Evolutionary conservation across 2,329 filamentous ascomycete species (phyloP), one percentile per base, ranked within the genome.

Genomic region (Onygena corvina): DNA sequence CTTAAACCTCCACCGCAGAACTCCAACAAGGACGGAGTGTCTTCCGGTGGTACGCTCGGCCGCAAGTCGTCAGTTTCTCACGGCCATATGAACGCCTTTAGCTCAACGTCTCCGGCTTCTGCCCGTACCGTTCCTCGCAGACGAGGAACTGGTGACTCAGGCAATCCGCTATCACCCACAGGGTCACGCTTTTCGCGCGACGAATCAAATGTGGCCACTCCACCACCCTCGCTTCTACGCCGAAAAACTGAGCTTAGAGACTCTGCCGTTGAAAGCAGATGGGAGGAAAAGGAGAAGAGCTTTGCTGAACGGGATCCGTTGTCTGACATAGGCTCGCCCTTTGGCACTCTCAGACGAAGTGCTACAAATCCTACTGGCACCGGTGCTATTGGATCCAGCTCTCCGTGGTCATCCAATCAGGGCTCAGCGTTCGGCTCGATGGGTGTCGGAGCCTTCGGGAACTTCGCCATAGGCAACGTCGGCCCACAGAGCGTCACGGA

Each of bases 41-140:
- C 50, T 46, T 46, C 60, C n/a, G 55, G 58, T 27, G 74, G 66
- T 52, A 75, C 64, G 64, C 76, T 64, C 65, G 76, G 67, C 64
- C 84, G 90, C 50, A 95, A 94, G 69, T 74, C 81, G 12, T 95
- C 89, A 0, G 67, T 94, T 45, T 92, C 89, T 16, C 71, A 73
- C 52, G 79, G 76, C 46, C 76, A 75, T 50, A 72, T 75, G 14
- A 75, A 72, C 50, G 75, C 76, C 42, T 89, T 83, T 64, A 83
- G 79, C 21, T 71, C 86, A 45, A 77, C 81, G 34, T 89, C 88
- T 8, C 86, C 88, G 2, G 83, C 81, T 6, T 77, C 80, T 31
- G 76, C 79, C 30, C 79, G 89, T 55, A 86, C 87, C 2, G 78
- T 80, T 21, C 81, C 80, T 30, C 81, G 90, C 58, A 86, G 90